Conservation (phyloP, 495 filamentous ascomycete genomes). For the Aspergillus nidulans region DNA sequence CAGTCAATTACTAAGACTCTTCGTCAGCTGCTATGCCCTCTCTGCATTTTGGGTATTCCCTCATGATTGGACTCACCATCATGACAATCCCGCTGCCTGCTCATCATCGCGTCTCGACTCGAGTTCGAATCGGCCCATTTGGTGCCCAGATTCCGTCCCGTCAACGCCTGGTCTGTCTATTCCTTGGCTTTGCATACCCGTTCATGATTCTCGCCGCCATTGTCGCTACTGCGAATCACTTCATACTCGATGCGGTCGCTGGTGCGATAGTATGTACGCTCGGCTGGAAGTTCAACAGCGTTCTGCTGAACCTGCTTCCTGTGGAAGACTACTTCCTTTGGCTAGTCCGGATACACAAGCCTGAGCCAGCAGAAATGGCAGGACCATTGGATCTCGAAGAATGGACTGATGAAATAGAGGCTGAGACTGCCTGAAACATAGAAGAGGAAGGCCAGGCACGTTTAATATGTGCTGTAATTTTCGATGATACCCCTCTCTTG, state of each 20-base stretch:
- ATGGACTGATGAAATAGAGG: conserved; percentile 21
- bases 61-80: conserved; percentile 69
- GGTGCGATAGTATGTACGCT: conserved; percentile 56
- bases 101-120: conserved; percentile 27
- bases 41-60: conserved; percentile 75
- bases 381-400: conserved; percentile 11
- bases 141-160: conserved; percentile 35
- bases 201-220: conserved; percentile 61
- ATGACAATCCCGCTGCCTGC: conserved; percentile 47
- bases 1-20: background rate
- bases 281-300: conserved; percentile 54
- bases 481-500: conserved; percentile 17
- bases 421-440: conserved; percentile 11
- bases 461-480: background rate
- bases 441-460: background rate
- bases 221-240: conserved; percentile 70
- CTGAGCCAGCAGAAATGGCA: conserved; percentile 30
- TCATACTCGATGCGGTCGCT: conserved; percentile 66
- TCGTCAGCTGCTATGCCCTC: conserved; percentile 68
- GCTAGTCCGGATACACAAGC: conserved; percentile 59
- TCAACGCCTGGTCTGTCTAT: conserved; percentile 41
- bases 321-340: conserved; percentile 65
- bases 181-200: conserved; percentile 60
- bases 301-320: conserved; percentile 56
- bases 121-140: conserved; percentile 18